These are phyloP conservation scores for Sutorius eximius DNA, from an alignment of 1,284 basidiomycete genomes.

Conservation along the genomic window DNA sequence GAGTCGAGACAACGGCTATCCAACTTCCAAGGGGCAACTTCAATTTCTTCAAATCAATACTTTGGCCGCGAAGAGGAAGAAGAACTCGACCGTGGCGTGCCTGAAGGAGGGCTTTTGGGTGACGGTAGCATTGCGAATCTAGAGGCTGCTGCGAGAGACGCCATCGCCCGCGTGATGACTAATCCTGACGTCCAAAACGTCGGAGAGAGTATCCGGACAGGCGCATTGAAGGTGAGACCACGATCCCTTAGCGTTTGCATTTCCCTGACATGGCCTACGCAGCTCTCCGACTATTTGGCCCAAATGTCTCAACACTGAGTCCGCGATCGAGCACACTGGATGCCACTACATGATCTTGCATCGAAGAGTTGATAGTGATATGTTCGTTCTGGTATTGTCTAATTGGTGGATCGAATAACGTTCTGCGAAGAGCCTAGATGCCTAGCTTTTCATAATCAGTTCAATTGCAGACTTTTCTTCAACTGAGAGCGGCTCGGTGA, in stretches of 20 bases:
- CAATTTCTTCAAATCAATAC: conserved; percentile 95
- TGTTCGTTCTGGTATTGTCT: conserved; percentile 11
- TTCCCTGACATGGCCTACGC: conserved; percentile 3
- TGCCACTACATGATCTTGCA: conserved; percentile 1
- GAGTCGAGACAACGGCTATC: conserved; percentile 86
- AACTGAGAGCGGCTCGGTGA: not conserved
- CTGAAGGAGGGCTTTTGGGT: conserved; percentile 54
- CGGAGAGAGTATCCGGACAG: conserved; percentile 78
- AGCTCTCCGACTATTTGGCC: conserved; percentile 79
- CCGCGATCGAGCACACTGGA: not conserved
- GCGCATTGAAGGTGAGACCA: conserved; percentile 78
- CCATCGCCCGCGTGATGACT: conserved; percentile 74
- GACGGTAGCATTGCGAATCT: conserved; percentile 73
- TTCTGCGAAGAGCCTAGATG: conserved; percentile 5
- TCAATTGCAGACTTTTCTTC: not conserved
- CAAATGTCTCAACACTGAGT: conserved; percentile 65
- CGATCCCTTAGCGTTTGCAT: conserved; percentile 3
- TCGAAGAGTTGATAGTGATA: conserved; percentile 2
- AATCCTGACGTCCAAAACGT: conserved; percentile 92
- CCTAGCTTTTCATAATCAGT: conserved; percentile 3
- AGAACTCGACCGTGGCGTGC: conserved; percentile 39
- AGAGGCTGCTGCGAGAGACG: conserved; percentile 81
- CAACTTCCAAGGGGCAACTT: conserved; percentile 88
- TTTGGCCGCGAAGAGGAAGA: conserved; percentile 93
- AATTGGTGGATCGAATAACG: conserved; percentile 15